Conservation (phyloP, 768 basidiomycete genomes). For the Tylopilus sp. region DNA sequence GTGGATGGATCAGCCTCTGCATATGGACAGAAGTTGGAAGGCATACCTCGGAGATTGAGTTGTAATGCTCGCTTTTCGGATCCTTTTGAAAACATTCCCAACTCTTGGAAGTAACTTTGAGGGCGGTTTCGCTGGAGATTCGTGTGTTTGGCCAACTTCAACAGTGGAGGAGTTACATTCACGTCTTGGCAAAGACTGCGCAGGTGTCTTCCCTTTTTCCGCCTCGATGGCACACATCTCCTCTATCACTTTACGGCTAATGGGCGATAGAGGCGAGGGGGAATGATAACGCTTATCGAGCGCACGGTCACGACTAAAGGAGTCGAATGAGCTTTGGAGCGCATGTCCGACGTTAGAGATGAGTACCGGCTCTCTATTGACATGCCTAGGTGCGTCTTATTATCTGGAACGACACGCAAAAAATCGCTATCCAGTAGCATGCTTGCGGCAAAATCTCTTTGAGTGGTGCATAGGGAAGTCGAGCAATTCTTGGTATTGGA, state of each 20-base stretch:
- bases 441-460: not conserved
- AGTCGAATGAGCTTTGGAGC: not conserved
- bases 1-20: not conserved
- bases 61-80: not conserved
- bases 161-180: not conserved
- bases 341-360: not conserved
- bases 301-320: slow-evolving; percentile 1
- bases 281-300: not conserved
- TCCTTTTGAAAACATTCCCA: not conserved
- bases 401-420: slow-evolving; percentile 15
- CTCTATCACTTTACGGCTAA: slow-evolving; percentile 17
- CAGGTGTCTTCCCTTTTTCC: not conserved
- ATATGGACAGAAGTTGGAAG: not conserved
- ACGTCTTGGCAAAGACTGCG: not conserved
- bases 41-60: slow-evolving; percentile 11
- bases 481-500: slow-evolving; percentile 8
- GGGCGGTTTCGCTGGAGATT: not conserved
- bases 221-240: slow-evolving; percentile 10
- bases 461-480: not conserved
- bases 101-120: not conserved
- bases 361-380: slow-evolving; percentile 6
- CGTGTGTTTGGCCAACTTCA: not conserved
- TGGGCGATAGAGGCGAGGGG: slow-evolving; percentile 17
- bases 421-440: slow-evolving; percentile 16
- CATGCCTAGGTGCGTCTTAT: not conserved